Evolutionary conservation across 2,329 filamentous ascomycete genomes (phyloP).

Genomic region (Colletotrichum spaethianum): DNA sequence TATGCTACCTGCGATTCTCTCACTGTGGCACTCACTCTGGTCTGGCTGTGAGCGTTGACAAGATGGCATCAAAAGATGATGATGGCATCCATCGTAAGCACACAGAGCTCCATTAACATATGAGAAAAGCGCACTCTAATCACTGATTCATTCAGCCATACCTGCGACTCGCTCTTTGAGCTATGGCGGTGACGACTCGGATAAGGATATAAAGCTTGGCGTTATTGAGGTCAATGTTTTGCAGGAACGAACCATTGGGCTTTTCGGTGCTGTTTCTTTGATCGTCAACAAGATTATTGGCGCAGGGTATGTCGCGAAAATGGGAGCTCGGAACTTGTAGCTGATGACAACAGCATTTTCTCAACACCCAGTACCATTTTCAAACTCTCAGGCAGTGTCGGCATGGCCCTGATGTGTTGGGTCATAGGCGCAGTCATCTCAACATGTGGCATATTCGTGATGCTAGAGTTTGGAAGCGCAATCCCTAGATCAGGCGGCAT

Average conservation of each 20-base stretch:
- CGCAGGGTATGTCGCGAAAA: constrained; percentile 38
- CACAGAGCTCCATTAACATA: constrained; percentile 23
- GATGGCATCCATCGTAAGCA: constrained; percentile 19
- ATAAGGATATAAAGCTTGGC: constrained; percentile 24
- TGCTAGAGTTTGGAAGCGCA: constrained; percentile 45
- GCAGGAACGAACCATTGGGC: constrained; percentile 43
- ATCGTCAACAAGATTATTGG: constrained; percentile 47
- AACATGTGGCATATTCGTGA: constrained; percentile 44
- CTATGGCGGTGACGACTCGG: constrained; percentile 13
- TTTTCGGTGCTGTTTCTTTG: constrained; percentile 44
- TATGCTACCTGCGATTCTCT: too few species aligned
- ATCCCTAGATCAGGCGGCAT: constrained; percentile 42
- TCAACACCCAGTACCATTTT: constrained; percentile 45
- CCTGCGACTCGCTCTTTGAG: constrained; percentile 9
- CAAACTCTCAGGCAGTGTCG: constrained; percentile 44
- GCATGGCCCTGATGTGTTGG: constrained; percentile 46
- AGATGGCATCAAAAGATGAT: constrained; percentile 8
- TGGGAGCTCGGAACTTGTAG: too few species aligned
- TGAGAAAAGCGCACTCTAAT: neutral
- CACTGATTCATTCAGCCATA: neutral
- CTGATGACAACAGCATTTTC: constrained; percentile 42
- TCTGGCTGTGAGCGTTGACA: neutral
- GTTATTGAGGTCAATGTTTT: constrained; percentile 33
- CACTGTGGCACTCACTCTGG: too few species aligned
- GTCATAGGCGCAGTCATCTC: constrained; percentile 44